Evolutionary conservation across 2,329 filamentous ascomycete genomes (phyloP), one percentile per base, ranked within the genome.

Genomic region (Rhynchosporium agropyri): DNA sequence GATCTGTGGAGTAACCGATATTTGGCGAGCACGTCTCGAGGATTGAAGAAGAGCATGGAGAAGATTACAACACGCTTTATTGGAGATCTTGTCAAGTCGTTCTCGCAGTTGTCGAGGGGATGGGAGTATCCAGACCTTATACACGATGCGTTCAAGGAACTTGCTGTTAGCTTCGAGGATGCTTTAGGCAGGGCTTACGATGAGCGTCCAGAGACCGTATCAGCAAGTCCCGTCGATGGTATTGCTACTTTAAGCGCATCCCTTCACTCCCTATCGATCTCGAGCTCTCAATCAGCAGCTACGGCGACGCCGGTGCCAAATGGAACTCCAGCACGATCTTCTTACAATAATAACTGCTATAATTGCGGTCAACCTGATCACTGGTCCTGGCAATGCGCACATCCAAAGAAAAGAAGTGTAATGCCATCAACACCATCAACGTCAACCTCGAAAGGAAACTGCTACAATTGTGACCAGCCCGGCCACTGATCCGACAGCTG

Each of bases 61-160:
- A 55, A 55, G 58, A 61, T 33, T 55, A 61, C 58, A 28, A 61
- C 55, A 61, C 12, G 49, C 26, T 61, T 61, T 55, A 46, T 61
- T 33, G 48, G 55, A 49, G 15, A 55, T 45, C 58, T 61, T 42
- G 55, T n/a, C 28, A 28, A 49, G 20, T 49, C 46, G 28, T 49
- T 49, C 29, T 28, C 46, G 20, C 20, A 49, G 46, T 49, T 36
- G n/a, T 54, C 48, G 31, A 61, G 4, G n/a, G 12, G 3, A 55
- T 61, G 50, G 50, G 55, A 10, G 31, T 61, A 61, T 61, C 58
- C 33, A 49, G 58, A 54, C 33, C 31, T 61, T 13, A 6, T 55
- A 3, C 58, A 61, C 28, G 50, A 61, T 33, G 49, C 58, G 8
- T 61, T 61, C 58, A 54, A 61, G 49, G 58, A 61, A 61, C 29